Percentiles rank a stretch among this genome's conserved stretches.
phyloP scores from a whole-genome alignment of 2,329 filamentous ascomycete genomes.

The Exophiala sideris region DNA sequence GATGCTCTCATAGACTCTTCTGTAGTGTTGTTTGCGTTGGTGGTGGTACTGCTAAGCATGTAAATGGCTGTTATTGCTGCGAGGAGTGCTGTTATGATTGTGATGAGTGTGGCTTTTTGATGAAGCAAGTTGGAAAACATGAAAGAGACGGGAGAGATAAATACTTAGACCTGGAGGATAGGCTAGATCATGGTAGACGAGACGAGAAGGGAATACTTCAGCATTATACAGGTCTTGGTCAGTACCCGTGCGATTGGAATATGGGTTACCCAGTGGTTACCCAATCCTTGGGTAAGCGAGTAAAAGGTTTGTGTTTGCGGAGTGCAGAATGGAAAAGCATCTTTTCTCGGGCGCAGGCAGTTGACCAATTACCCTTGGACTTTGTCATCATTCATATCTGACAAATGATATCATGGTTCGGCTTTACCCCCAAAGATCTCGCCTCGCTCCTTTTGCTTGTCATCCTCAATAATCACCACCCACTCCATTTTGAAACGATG shows the following conservation, averaged over 20 bases:
- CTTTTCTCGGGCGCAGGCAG: not conserved
- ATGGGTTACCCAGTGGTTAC: slow-evolving; percentile 8
- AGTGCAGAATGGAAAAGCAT: not conserved
- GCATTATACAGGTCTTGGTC: slow-evolving; percentile 19
- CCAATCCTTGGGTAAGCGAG: slow-evolving; percentile 23
- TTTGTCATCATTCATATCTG: not conserved
- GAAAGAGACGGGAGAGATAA: slow-evolving; percentile 16
- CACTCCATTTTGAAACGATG: not conserved
- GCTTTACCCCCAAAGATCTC: not conserved
- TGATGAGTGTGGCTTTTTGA: slow-evolving; percentile 23
- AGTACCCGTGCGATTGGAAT: slow-evolving; percentile 2
- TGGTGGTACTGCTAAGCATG: slow-evolving; percentile 18
- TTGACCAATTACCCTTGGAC: not conserved
- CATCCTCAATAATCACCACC: not conserved
- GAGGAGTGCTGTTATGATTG: slow-evolving; percentile 20
- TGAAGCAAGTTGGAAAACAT: slow-evolving; percentile 21
- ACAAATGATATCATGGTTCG: not conserved
- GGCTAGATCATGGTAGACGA: slow-evolving; percentile 18
- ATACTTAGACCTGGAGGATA: slow-evolving; percentile 25
- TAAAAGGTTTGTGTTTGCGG: not conserved
- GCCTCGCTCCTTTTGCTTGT: not conserved
- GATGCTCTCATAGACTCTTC: slow-evolving; percentile 23
- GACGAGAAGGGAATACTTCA: slow-evolving; percentile 14
- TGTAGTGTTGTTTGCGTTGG: slow-evolving; percentile 1
- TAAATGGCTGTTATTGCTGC: slow-evolving; percentile 20